Percentiles rank a stretch among this genome's conserved stretches.
These are phyloP conservation scores for Boletus albobrunnescens DNA, from an alignment of 1,284 basidiomycete genomes.

Conservation along the genomic window DNA sequence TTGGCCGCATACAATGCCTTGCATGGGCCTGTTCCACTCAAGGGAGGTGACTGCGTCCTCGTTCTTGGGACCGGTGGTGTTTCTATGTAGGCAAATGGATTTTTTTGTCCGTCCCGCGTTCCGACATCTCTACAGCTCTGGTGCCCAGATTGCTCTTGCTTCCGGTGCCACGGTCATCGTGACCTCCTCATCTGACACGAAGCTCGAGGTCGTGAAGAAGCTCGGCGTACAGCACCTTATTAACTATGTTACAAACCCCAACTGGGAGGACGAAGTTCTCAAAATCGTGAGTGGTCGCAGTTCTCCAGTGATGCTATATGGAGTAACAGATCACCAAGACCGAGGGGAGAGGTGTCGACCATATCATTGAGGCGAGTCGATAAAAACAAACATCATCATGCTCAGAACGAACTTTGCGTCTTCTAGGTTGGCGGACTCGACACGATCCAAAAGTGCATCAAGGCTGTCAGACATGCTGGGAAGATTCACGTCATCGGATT, in stretches of 20 bases:
- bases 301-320: neutral
- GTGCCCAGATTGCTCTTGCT: constrained; percentile 51
- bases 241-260: constrained; percentile 53
- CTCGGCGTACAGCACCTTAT: constrained; percentile 51
- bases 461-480: constrained; percentile 42
- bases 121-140: constrained; percentile 35
- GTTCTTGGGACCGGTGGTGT: constrained; percentile 59
- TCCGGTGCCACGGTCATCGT: constrained; percentile 56
- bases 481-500: constrained; percentile 49
- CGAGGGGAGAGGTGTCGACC: constrained; percentile 51
- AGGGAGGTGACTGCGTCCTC: constrained; percentile 48
- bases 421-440: constrained; percentile 47
- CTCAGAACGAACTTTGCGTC: neutral
- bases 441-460: constrained; percentile 45
- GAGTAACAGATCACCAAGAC: constrained; percentile 28
- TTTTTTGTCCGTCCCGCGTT: neutral
- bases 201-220: constrained; percentile 44
- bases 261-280: constrained; percentile 54
- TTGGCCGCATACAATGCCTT: constrained; percentile 51
- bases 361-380: constrained; percentile 49
- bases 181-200: constrained; percentile 60
- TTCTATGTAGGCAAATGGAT: constrained; percentile 39
- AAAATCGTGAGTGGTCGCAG: constrained; percentile 30
- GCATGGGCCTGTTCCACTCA: constrained; percentile 40
- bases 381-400: neutral